Evolutionary conservation across 495 filamentous ascomycete genomes (phyloP).

Genomic region (Podospora pseudoanserina): DNA sequence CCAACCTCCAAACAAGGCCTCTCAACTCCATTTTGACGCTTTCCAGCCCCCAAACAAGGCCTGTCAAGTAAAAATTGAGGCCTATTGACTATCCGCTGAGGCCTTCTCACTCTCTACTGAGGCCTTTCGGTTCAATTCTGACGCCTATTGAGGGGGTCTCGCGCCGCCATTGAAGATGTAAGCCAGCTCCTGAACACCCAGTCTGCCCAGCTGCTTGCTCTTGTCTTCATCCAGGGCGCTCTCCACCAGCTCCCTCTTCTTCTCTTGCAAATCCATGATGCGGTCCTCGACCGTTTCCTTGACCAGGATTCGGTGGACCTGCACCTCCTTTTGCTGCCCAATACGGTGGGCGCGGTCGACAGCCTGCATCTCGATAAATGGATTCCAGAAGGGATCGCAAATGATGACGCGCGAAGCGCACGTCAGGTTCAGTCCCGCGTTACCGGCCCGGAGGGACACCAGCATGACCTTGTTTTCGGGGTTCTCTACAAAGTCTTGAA

Average conservation of each 20-base stretch:
- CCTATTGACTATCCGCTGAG: too few species aligned
- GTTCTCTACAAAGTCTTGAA: constrained; percentile 68
- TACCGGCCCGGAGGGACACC: constrained; percentile 86
- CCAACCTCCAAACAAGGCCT: too few species aligned
- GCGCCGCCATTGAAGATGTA: constrained; percentile 31
- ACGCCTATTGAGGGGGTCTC: too few species aligned
- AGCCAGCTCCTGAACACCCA: constrained; percentile 61
- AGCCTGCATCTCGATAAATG: constrained; percentile 90
- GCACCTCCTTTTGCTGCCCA: constrained; percentile 71
- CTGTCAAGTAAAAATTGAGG: too few species aligned
- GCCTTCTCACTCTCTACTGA: too few species aligned
- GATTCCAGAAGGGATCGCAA: constrained; percentile 96
- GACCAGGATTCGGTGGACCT: constrained; percentile 77
- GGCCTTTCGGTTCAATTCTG: too few species aligned
- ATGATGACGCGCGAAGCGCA: constrained; percentile 87
- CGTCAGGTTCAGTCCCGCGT: constrained; percentile 84
- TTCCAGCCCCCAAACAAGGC: too few species aligned
- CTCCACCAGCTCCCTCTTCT: constrained; percentile 75
- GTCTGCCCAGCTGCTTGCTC: constrained; percentile 56
- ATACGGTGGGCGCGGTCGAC: constrained; percentile 92
- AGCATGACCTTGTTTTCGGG: constrained; percentile 70
- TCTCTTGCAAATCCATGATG: constrained; percentile 78
- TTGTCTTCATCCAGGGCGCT: constrained; percentile 80
- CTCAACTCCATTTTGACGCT: too few species aligned
- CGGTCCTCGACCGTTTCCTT: constrained; percentile 83